Base-by-base conservation (phyloP, 179 eudicot species). In the Pouteria campechiana region DNA sequence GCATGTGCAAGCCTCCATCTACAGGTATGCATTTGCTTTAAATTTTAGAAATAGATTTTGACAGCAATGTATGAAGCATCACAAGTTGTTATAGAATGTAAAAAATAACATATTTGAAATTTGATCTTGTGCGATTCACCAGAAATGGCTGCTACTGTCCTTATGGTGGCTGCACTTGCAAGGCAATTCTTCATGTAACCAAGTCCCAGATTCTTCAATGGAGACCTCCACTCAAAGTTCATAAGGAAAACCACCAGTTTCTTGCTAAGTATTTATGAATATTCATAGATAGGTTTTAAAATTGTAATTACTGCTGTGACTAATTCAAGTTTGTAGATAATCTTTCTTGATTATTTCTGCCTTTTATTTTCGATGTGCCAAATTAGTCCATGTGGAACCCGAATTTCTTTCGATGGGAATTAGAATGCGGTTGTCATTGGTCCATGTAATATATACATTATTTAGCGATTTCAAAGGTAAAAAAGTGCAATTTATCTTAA, bases 1-100 rank as follows among this genome's bases (percentile, higher is more conserved):
- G 75, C 75, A 40, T 78, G 85, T 77, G 48, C 74, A 55, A 64
- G 67, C 74, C 70, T 78, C 61, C 81, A 78, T 57, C 34, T 78
- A 39, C 78, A 74, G 85, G 85, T 78, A 37, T 25, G 39, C 25
- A 22, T 20, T 5, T 40, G 22, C 35, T 36, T 14, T 15, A 15
- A 16, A 1, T 9, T 1, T 36, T 15, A 36, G 18, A 3, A 16
- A 3, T 3, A 5, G 3, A 1, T 1, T 38, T 17, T 12, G 13
- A 38, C 6, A 25, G 25, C 3, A 14, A 15, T 38, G 4, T 23
- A 17, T 3, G 4, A 5, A 5, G 11, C 2, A 1, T 18, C 1
- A 19, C 21, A 7, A 19, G 13, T 15, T 38, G 18, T 14, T 5
- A 18, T 7, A 18, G 42, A n/a, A 9, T 17, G 25, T 9, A 17